These are phyloP conservation scores for Zhuliangozyma parablackwelliae DNA, from an alignment of 1,139 yeast genomes.

Conservation along the genomic window DNA sequence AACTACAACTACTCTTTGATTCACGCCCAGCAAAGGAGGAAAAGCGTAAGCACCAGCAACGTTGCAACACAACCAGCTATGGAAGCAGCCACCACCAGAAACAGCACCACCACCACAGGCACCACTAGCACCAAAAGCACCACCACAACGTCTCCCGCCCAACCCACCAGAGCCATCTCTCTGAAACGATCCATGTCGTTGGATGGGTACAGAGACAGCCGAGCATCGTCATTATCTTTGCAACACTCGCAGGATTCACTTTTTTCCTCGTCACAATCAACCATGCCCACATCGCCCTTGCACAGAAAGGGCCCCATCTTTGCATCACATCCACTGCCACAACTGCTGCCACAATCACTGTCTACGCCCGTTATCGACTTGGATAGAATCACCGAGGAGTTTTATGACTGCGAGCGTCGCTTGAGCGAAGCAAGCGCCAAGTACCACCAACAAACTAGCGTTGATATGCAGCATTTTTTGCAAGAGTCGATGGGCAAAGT, in stretches of 20 bases:
- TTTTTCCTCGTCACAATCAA: not conserved
- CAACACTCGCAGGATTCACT: no score
- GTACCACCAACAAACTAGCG: not conserved
- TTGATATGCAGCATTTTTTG: slow-evolving; percentile 7
- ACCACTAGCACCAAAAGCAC: no score
- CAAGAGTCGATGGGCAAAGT: slow-evolving; percentile 1
- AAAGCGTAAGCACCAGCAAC: not conserved
- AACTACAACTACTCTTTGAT: slow-evolving; percentile 6
- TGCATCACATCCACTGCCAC: no score
- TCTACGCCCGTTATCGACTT: slow-evolving; percentile 13
- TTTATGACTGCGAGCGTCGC: slow-evolving; percentile 8
- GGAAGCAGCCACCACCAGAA: no score
- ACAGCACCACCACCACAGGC: no score
- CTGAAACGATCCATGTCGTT: no score
- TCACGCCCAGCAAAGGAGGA: not conserved
- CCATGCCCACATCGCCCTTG: slow-evolving; percentile 2
- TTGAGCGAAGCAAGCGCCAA: slow-evolving; percentile 2
- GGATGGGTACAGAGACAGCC: no score
- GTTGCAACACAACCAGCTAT: not conserved
- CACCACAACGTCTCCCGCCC: no score
- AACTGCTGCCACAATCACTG: not conserved
- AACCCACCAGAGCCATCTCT: no score
- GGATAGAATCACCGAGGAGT: slow-evolving; percentile 15
- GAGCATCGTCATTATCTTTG: no score
- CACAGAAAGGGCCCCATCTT: no score